Evolutionary conservation across 345 rosid genomes (phyloP).

Genomic region (Leavenworthia alabamica): DNA sequence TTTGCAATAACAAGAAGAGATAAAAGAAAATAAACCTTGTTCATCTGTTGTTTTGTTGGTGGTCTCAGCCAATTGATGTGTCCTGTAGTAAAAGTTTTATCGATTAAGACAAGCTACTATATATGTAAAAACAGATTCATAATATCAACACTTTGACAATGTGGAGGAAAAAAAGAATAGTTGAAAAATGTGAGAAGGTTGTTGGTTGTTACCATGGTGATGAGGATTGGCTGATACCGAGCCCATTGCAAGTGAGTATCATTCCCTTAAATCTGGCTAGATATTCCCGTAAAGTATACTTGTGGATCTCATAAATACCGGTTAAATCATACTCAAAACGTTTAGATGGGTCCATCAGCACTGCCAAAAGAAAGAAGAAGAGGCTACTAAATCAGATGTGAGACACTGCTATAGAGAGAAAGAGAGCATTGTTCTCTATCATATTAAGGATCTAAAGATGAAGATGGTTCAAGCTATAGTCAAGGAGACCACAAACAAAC

Average conservation of each 20-base stretch:
- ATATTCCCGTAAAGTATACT: constrained; percentile 72
- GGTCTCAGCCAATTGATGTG: constrained; percentile 42
- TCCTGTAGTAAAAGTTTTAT: constrained; percentile 34
- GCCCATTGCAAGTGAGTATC: constrained; percentile 87
- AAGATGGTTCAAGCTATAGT: neutral
- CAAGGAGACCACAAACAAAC: neutral
- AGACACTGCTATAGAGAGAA: neutral
- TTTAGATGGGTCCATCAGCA: constrained; percentile 64
- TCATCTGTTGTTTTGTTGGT: constrained; percentile 35
- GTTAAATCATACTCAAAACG: constrained; percentile 74
- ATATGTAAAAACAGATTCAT: neutral
- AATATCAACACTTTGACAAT: neutral
- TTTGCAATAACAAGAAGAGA: neutral
- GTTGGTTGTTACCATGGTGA: constrained; percentile 47
- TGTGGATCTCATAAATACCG: constrained; percentile 71
- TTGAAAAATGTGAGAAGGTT: neutral
- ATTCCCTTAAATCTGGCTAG: constrained; percentile 86
- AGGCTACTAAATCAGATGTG: neutral
- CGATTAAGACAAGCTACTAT: constrained; percentile 5
- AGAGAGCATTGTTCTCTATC: neutral
- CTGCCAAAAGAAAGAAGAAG: constrained; percentile 37
- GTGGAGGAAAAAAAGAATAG: constrained; percentile 3
- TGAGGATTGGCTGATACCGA: constrained; percentile 57
- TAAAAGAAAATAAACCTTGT: constrained; percentile 24
- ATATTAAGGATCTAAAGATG: neutral